Evolutionary conservation across 1,139 yeast genomes (phyloP).

Genomic region (Saccharomyces hybrid): DNA sequence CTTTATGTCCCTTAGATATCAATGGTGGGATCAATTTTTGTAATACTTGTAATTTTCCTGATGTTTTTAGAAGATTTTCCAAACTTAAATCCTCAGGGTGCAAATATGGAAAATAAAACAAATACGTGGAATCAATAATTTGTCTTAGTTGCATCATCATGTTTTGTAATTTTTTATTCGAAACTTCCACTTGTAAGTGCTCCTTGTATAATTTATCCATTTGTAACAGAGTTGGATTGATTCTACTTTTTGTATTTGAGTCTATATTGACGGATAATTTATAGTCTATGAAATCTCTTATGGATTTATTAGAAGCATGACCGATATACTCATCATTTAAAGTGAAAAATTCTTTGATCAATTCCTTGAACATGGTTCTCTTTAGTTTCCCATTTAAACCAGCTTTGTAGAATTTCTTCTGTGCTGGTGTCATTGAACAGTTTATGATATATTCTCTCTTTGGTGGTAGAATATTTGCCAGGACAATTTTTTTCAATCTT

Average conservation of each 20-base stretch:
- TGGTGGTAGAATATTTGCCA: constrained; percentile 58
- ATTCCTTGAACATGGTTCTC: constrained; percentile 37
- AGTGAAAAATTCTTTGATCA: constrained; percentile 39
- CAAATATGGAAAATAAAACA: constrained; percentile 74
- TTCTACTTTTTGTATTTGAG: constrained; percentile 6
- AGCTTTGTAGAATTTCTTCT: constrained; percentile 54
- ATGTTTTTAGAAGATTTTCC: constrained; percentile 40
- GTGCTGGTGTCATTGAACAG: constrained; percentile 57
- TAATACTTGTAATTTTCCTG: constrained; percentile 66
- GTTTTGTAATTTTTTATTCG: constrained; percentile 49
- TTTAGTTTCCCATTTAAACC: constrained; percentile 45
- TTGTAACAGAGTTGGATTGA: constrained; percentile 11
- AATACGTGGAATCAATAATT: constrained; percentile 77
- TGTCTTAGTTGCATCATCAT: constrained; percentile 75
- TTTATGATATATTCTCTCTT: constrained; percentile 83
- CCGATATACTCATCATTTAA: constrained; percentile 34
- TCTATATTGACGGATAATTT: constrained; percentile 19
- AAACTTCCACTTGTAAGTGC: constrained; percentile 30
- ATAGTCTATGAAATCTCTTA: constrained; percentile 37
- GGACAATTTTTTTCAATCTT: constrained; percentile 67
- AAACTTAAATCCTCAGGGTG: constrained; percentile 34
- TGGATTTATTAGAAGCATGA: constrained; percentile 30
- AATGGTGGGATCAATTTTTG: constrained; percentile 53
- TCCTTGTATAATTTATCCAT: constrained; percentile 27
- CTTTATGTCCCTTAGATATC: constrained; percentile 48